phyloP scores from a whole-genome alignment of 129 eudicot genomes.

The Tanacetum coccineum region DNA sequence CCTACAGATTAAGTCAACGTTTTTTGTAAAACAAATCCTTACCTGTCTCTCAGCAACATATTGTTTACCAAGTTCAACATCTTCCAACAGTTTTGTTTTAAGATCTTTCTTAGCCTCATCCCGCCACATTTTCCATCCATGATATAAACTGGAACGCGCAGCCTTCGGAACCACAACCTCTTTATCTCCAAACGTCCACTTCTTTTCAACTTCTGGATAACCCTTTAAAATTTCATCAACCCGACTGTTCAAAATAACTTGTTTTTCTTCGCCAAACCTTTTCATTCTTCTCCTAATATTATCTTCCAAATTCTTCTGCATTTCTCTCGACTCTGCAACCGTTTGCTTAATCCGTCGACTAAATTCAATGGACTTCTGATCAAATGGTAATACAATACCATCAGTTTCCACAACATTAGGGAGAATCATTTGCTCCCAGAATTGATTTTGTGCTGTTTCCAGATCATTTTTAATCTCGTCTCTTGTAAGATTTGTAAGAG shows the following conservation, averaged over 20 bases:
- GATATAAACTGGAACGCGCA: conserved; percentile 47
- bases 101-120: conserved; percentile 65
- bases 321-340: conserved; percentile 60
- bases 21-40: background rate
- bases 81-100: conserved; percentile 49
- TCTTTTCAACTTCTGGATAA: conserved; percentile 68
- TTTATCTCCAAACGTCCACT: conserved; percentile 84
- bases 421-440: conserved; percentile 65
- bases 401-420: conserved; percentile 53
- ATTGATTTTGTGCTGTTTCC: conserved; percentile 56
- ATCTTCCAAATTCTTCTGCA: conserved; percentile 71
- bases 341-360: conserved; percentile 54
- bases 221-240: conserved; percentile 74
- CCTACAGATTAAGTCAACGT: background rate
- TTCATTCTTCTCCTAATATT: conserved; percentile 52
- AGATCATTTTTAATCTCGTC: conserved; percentile 61
- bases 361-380: conserved; percentile 40
- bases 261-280: conserved; percentile 69
- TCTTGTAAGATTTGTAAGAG: conserved; percentile 65
- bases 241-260: conserved; percentile 48
- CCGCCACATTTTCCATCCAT: conserved; percentile 92
- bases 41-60: conserved; percentile 88
- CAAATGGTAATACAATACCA: conserved; percentile 36
- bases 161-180: conserved; percentile 83
- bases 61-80: conserved; percentile 69